These are phyloP conservation scores for Ogataea neopini DNA, from an alignment of 805 yeast genomes.

Conservation along the genomic window DNA sequence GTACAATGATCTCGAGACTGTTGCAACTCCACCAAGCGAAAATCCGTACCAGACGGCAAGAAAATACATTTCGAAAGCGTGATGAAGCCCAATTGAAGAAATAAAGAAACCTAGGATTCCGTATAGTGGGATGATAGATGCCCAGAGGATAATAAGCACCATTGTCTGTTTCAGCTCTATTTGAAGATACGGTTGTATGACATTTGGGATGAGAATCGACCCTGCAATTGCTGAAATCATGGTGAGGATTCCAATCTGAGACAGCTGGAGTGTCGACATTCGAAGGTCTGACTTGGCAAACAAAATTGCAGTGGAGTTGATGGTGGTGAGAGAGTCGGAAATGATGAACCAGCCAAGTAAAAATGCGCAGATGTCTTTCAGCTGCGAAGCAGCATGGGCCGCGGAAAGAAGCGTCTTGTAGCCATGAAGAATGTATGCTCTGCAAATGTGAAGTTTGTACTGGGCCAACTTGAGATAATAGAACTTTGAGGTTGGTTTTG, in stretches of 20 bases:
- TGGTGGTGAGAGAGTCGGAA: conserved; percentile 74
- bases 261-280: conserved; percentile 68
- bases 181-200: conserved; percentile 38
- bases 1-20: conserved; percentile 67
- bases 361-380: conserved; percentile 67
- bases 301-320: conserved; percentile 74
- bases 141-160: conserved; percentile 56
- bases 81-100: conserved; percentile 55
- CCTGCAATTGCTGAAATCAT: conserved; percentile 70
- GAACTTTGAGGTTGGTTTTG: conserved; percentile 8
- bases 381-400: conserved; percentile 55
- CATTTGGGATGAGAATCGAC: conserved; percentile 56
- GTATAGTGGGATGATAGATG: conserved; percentile 67
- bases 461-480: conserved; percentile 13
- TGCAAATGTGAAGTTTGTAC: conserved; percentile 18
- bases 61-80: conserved; percentile 65
- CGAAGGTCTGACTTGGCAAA: conserved; percentile 70
- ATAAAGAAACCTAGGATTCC: conserved; percentile 68
- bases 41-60: conserved; percentile 76
- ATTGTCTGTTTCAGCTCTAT: conserved; percentile 50
- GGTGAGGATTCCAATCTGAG: conserved; percentile 63
- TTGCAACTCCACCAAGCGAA: conserved; percentile 70
- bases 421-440: conserved; percentile 52
- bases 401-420: conserved; percentile 61
- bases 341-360: conserved; percentile 74